phyloP scores from a whole-genome alignment of 2,329 filamentous ascomycete genomes.

The Colletotrichum coccodes region DNA sequence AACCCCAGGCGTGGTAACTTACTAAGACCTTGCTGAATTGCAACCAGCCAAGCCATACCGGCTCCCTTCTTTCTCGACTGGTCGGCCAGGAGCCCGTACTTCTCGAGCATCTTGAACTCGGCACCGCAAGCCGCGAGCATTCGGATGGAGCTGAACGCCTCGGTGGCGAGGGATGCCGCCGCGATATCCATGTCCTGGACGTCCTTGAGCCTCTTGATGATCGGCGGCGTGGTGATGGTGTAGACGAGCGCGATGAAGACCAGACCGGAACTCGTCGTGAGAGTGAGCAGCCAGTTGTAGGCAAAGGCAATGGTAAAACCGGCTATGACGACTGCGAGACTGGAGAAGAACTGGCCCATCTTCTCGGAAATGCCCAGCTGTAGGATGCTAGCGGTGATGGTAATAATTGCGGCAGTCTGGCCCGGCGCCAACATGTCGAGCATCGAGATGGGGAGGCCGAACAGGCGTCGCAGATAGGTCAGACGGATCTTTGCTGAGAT shows the following conservation, averaged over 20 bases:
- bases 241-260: slow-evolving; percentile 50
- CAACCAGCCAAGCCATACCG: slow-evolving; percentile 36
- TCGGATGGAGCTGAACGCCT: slow-evolving; percentile 52
- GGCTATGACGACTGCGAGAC: slow-evolving; percentile 50
- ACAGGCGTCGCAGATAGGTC: slow-evolving; percentile 58
- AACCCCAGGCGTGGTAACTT: slow-evolving; percentile 19
- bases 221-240: slow-evolving; percentile 43
- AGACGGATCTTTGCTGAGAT: slow-evolving; percentile 61
- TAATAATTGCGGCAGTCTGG: slow-evolving; percentile 62
- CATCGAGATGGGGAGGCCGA: slow-evolving; percentile 58
- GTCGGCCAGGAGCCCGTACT: slow-evolving; percentile 47
- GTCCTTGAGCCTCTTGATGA: slow-evolving; percentile 43
- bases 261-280: slow-evolving; percentile 58
- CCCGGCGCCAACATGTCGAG: slow-evolving; percentile 61
- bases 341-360: slow-evolving; percentile 54
- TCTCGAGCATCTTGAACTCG: slow-evolving; percentile 45
- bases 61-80: slow-evolving; percentile 45
- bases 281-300: slow-evolving; percentile 62
- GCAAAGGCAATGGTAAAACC: slow-evolving; percentile 62
- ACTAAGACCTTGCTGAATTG: slow-evolving; percentile 39
- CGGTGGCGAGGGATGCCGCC: slow-evolving; percentile 49
- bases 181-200: slow-evolving; percentile 49
- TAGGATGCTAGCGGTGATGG: slow-evolving; percentile 60
- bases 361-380: slow-evolving; percentile 66
- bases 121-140: slow-evolving; percentile 56